Evolutionary conservation across 805 yeast genomes (phyloP).

Genomic region (Lachancea kluyveri): DNA sequence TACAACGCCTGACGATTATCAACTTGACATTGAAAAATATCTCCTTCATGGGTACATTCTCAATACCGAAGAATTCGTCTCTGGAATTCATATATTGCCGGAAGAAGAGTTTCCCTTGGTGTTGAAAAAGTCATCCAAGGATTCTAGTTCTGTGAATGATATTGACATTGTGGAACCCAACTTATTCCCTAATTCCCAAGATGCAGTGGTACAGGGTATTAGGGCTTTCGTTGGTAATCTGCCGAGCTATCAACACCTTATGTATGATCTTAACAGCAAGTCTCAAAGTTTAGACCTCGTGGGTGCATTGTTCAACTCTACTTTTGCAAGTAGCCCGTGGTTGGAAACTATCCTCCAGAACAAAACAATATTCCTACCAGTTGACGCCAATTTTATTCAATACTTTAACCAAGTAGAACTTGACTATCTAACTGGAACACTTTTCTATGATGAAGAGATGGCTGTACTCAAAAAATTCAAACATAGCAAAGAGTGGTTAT

Average conservation of each 20-base stretch:
- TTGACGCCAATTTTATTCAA: constrained; percentile 33
- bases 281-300: no score
- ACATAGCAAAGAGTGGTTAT: no score
- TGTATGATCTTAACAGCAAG: constrained; percentile 24
- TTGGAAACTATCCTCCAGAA: constrained; percentile 29
- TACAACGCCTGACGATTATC: constrained; percentile 4
- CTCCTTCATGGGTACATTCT: constrained; percentile 33
- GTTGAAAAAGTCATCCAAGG: constrained; percentile 12
- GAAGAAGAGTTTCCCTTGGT: constrained; percentile 17
- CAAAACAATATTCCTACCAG: constrained; percentile 42
- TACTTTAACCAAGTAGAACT: constrained; percentile 38
- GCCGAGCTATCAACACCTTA: constrained; percentile 33
- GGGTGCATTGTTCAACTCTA: no score
- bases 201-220: constrained; percentile 63
- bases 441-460: constrained; percentile 1
- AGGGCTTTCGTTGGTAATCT: constrained; percentile 37
- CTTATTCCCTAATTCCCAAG: constrained; percentile 52
- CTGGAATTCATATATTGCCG: constrained; percentile 11
- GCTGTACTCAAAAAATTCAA: constrained; percentile 11
- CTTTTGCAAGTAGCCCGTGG: no score
- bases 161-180: constrained; percentile 48
- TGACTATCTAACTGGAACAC: constrained; percentile 32
- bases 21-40: constrained; percentile 15
- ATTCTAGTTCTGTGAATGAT: constrained; percentile 19
- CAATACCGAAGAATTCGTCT: constrained; percentile 17